Percentiles rank a stretch among this genome's conserved stretches.
These are phyloP conservation scores for Dendrobium nobile DNA, from an alignment of 106 monocot genomes.

Conservation along the genomic window DNA sequence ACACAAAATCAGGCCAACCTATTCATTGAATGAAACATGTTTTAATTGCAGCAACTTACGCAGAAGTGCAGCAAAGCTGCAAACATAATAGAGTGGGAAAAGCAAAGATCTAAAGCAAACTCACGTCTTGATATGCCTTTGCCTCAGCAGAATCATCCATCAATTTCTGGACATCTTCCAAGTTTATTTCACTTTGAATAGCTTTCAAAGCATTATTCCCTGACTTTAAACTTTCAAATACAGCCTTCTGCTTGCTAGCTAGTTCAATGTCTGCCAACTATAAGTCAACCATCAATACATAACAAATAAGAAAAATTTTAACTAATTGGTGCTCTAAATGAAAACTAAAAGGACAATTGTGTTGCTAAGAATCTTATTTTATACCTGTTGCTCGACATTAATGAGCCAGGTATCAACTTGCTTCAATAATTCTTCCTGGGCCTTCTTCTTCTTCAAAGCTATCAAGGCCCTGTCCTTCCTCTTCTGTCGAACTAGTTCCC, in stretches of 20 bases:
- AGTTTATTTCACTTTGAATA: conserved; percentile 83
- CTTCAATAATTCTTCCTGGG: conserved; percentile 85
- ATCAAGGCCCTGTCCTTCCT: conserved; percentile 88
- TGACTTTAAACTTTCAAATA: conserved; percentile 85
- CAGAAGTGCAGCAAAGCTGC: neutral
- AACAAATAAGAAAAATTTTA: neutral
- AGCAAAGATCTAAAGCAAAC: conserved; percentile 12
- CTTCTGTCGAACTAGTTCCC: conserved; percentile 72
- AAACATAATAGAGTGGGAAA: neutral
- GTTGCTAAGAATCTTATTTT: neutral
- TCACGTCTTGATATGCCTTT: conserved; percentile 97
- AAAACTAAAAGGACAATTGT: neutral
- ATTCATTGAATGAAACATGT: neutral
- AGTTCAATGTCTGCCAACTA: conserved; percentile 93
- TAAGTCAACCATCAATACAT: neutral
- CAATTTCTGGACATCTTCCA: conserved; percentile 94
- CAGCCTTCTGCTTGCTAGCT: conserved; percentile 81
- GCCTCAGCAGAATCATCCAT: conserved; percentile 95
- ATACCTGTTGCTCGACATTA: conserved; percentile 95
- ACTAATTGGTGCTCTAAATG: neutral
- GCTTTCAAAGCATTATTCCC: conserved; percentile 85
- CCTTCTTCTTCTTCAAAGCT: conserved; percentile 90
- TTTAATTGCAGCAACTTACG: neutral
- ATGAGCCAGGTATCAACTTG: conserved; percentile 82
- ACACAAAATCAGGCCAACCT: neutral